These are phyloP conservation scores for Periconia macrospinosa DNA, from an alignment of 2,329 filamentous ascomycete genomes.

Conservation along the genomic window DNA sequence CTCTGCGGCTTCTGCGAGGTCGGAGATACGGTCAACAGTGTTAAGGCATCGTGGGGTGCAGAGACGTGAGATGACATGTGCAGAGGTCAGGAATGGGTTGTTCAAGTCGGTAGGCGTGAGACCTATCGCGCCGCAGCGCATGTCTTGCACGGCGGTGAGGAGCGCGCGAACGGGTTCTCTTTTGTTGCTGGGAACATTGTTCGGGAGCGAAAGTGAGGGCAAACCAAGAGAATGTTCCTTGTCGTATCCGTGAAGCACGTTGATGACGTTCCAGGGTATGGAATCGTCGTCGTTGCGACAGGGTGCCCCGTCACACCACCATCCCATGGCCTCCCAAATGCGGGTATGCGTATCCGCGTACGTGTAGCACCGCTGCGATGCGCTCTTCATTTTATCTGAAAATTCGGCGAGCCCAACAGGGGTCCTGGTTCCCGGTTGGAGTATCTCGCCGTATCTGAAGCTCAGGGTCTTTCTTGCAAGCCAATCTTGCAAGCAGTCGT, in stretches of 20 bases:
- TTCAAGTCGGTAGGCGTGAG: not conserved
- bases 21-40: conserved; percentile 7
- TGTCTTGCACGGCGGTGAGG: conserved; percentile 2
- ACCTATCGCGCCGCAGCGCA: conserved; percentile 11
- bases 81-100: conserved; percentile 4
- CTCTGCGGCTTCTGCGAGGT: not conserved
- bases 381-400: conserved; percentile 3
- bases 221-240: not conserved
- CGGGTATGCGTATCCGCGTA: not conserved
- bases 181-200: not conserved
- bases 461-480: conserved; percentile 12
- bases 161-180: conserved; percentile 3
- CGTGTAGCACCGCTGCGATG: conserved; percentile 3
- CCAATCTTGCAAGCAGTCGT: conserved; percentile 10
- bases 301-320: conserved; percentile 11
- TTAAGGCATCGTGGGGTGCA: conserved; percentile 14
- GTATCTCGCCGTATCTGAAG: conserved; percentile 11
- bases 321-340: conserved; percentile 8
- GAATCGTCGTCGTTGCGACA: conserved; percentile 3
- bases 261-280: not conserved
- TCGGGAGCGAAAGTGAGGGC: not conserved
- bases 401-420: conserved; percentile 8
- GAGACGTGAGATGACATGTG: conserved; percentile 3
- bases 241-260: conserved; percentile 9
- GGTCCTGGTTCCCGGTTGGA: conserved; percentile 3